These are phyloP conservation scores for Leccinum arenicola DNA, from an alignment of 768 basidiomycete genomes.

Conservation along the genomic window DNA sequence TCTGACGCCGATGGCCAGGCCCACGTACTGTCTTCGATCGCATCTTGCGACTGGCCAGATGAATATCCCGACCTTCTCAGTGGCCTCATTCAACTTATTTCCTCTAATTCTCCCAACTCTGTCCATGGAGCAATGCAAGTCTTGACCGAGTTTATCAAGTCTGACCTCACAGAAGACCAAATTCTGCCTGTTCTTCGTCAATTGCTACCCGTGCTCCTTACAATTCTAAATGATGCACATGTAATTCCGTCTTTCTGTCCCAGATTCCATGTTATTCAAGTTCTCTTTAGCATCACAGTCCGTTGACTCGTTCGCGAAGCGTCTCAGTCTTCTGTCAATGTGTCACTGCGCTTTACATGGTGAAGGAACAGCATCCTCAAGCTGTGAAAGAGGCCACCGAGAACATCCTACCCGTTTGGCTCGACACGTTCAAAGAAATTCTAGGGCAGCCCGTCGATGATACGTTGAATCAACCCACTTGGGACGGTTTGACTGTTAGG, in stretches of 20 bases:
- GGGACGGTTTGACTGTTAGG: constrained; percentile 80
- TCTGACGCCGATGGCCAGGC: constrained; percentile 51
- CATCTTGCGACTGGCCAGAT: constrained; percentile 94
- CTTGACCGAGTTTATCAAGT: constrained; percentile 90
- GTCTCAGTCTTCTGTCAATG: constrained; percentile 91
- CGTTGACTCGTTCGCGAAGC: constrained; percentile 80
- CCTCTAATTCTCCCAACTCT: constrained; percentile 64
- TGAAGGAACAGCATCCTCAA: constrained; percentile 88
- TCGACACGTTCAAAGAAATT: constrained; percentile 84
- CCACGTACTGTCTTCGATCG: constrained; percentile 82
- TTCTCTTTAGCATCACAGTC: constrained; percentile 55
- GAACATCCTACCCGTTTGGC: constrained; percentile 83
- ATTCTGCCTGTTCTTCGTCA: constrained; percentile 87
- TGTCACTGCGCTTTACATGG: constrained; percentile 87
- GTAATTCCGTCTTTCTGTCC: constrained; percentile 36
- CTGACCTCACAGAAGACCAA: constrained; percentile 93
- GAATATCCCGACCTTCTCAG: constrained; percentile 89
- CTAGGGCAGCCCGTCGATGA: constrained; percentile 64
- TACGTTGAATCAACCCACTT: constrained; percentile 53
- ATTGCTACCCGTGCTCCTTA: constrained; percentile 80
- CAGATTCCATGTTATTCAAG: constrained; percentile 1
- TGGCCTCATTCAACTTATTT: constrained; percentile 72
- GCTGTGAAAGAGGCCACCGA: constrained; percentile 80
- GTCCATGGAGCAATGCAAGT: constrained; percentile 98
- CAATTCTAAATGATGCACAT: constrained; percentile 73